Conservation (phyloP, 331 rosid species). For the Arachis monticola region DNA sequence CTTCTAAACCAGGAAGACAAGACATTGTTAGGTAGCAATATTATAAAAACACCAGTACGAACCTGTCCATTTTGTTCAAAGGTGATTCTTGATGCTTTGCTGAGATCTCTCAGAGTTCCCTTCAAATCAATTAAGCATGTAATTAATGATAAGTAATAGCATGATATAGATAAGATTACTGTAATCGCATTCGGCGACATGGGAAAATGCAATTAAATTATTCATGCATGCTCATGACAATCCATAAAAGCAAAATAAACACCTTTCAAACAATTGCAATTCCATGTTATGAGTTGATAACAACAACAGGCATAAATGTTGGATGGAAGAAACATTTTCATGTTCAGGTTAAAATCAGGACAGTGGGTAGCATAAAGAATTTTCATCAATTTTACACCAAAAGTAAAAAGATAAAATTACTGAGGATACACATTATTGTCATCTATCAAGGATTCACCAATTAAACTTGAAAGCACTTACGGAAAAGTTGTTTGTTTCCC, state of each 20-base stretch:
- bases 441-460: not conserved
- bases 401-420: slow-evolving; percentile 13
- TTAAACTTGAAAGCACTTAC: not conserved
- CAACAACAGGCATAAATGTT: slow-evolving; percentile 9
- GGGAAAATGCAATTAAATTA: slow-evolving; percentile 26
- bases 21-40: not conserved
- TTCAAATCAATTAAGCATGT: slow-evolving; percentile 42
- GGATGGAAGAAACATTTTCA: not conserved
- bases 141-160: slow-evolving; percentile 28
- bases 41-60: not conserved
- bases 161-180: slow-evolving; percentile 10
- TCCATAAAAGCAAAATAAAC: slow-evolving; percentile 25
- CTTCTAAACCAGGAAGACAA: slow-evolving; percentile 12
- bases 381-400: slow-evolving; percentile 27
- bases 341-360: slow-evolving; percentile 29
- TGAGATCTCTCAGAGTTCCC: slow-evolving; percentile 82
- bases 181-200: slow-evolving; percentile 17
- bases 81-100: slow-evolving; percentile 61
- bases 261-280: slow-evolving; percentile 21
- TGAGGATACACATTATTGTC: slow-evolving; percentile 15
- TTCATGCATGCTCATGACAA: not conserved
- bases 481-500: not conserved
- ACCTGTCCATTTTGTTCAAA: slow-evolving; percentile 65
- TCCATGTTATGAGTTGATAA: slow-evolving; percentile 2
- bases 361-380: not conserved